Evolutionary conservation across 2,329 filamentous ascomycete genomes (phyloP).

Genomic region (Cyclaneusma minus): DNA sequence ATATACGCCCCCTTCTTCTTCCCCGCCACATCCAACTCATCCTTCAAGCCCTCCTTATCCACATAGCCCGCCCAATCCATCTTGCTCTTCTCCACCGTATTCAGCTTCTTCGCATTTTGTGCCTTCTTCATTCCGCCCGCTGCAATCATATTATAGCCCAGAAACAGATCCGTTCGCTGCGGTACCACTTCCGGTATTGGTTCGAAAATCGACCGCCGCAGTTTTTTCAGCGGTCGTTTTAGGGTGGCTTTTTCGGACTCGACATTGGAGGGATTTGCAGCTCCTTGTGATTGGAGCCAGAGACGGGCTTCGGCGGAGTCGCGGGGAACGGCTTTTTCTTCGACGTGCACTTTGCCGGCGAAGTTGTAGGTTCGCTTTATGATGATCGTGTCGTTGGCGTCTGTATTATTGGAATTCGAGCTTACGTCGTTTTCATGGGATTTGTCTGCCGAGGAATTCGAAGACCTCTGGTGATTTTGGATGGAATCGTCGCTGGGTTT

Average conservation of each 20-base stretch:
- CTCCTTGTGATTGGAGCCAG: slow-evolving; percentile 40
- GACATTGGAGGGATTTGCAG: slow-evolving; percentile 19
- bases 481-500: slow-evolving; percentile 7
- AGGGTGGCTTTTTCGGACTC: slow-evolving; percentile 10
- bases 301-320: slow-evolving; percentile 51
- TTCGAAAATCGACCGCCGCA: slow-evolving; percentile 44
- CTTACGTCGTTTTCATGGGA: slow-evolving; percentile 1
- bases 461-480: too few species aligned
- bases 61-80: slow-evolving; percentile 63
- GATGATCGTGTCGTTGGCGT: slow-evolving; percentile 28
- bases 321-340: slow-evolving; percentile 52
- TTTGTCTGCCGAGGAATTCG: too few species aligned
- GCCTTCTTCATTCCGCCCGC: slow-evolving; percentile 26
- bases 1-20: slow-evolving; percentile 49
- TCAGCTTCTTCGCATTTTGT: slow-evolving; percentile 46
- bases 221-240: slow-evolving; percentile 18
- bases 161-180: slow-evolving; percentile 39
- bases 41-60: slow-evolving; percentile 54
- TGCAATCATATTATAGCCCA: slow-evolving; percentile 30
- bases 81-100: slow-evolving; percentile 55
- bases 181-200: slow-evolving; percentile 29
- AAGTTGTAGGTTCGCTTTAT: slow-evolving; percentile 64
- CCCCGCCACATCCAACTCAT: slow-evolving; percentile 49
- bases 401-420: neutral
- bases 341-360: slow-evolving; percentile 54